Base-by-base conservation (phyloP, 495 filamentous ascomycete genomes). In the Talaromyces borbonicus region DNA sequence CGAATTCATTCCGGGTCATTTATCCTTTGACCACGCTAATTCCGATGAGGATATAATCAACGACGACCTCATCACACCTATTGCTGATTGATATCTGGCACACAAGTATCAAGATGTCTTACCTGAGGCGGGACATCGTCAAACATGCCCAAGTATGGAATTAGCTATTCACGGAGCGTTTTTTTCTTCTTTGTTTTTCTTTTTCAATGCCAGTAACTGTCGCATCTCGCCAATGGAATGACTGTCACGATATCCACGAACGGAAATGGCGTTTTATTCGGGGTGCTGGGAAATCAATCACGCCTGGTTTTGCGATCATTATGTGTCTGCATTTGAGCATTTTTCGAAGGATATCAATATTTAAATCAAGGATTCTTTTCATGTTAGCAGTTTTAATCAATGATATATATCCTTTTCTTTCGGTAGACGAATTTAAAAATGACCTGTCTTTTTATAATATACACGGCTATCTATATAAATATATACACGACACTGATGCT, bases 21-120 rank as follows among this genome's bases (percentile, higher is more conserved):
- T 33, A 8, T 11, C 43, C 20, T 46, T 46, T 20, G 29, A 49
- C 15, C 47, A 43, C 9, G 33, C 42, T 24, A 48, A 48, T 42
- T 49, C 47, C 9, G 47, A 49, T 19, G 39, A 35, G 3, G 47
- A 49, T n/a, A 27, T 33, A n/a, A 29, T 42, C 5, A 24, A 39
- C 14, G 47, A 49, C 8, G 47, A 49, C 6, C 15, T 19, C 19
- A 23, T 42, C 8, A 49, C 47, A 5, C 47, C 47, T 12, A 49
- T 49, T 35, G 47, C 47, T 1, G 47, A 49, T 23, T 49, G 27
- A 25, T 24, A 18, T 14, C 22, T 16, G 12, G 15, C 38, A 11
- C 8, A 1, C 11, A 5, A n/a, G 14, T 2, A 22, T 23, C 35
- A n/a, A n/a, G n/a, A n/a, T n/a, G n/a, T n/a, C n/a, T n/a, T n/a